A percentile compares a stretch with the other conserved stretches of the same genome.
phyloP scores from a whole-genome alignment of 805 yeast genomes.

The Suhomyces sp. region DNA sequence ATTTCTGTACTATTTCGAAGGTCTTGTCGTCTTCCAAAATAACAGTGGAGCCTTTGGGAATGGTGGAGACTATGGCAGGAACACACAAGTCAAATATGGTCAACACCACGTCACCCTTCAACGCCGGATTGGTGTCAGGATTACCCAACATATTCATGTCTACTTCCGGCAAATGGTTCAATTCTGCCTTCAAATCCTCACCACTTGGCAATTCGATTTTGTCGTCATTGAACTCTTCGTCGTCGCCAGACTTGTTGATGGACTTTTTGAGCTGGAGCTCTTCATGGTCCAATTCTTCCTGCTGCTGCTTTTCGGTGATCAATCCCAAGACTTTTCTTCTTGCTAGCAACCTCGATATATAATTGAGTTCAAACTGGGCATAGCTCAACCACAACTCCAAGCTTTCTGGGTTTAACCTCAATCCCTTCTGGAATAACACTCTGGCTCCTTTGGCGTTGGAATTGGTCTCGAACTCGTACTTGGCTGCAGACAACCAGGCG shows the following conservation, averaged over 20 bases:
- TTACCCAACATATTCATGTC: slow-evolving; percentile 82
- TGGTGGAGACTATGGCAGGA: slow-evolving; percentile 26
- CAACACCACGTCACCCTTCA: slow-evolving; percentile 50
- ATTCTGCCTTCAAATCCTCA: slow-evolving; percentile 57
- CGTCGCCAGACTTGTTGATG: slow-evolving; percentile 26
- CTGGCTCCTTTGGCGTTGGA: slow-evolving; percentile 89
- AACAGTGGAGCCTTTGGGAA: slow-evolving; percentile 20
- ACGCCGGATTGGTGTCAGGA: slow-evolving; percentile 75
- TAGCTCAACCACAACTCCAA: slow-evolving; percentile 78
- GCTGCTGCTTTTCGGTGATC: slow-evolving; percentile 68
- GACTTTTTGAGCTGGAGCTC: slow-evolving; percentile 32
- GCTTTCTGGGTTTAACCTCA: slow-evolving; percentile 78
- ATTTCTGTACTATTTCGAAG: slow-evolving; percentile 35
- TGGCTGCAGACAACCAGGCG: slow-evolving; percentile 94
- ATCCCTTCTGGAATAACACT: slow-evolving; percentile 75
- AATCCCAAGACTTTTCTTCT: slow-evolving; percentile 81
- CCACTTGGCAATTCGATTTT: slow-evolving; percentile 47
- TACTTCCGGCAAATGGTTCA: slow-evolving; percentile 79
- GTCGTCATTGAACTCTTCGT: slow-evolving; percentile 35
- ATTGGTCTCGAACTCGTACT: slow-evolving; percentile 85
- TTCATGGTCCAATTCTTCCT: slow-evolving; percentile 40
- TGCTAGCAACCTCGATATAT: slow-evolving; percentile 76
- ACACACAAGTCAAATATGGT: slow-evolving; percentile 37
- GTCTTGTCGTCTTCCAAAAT: slow-evolving; percentile 37
- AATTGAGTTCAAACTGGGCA: slow-evolving; percentile 82